Evolutionary conservation across 441 rosid genomes (phyloP), one percentile per base, ranked within the genome.

Genomic region (Cnidoscolus chayamansa): DNA sequence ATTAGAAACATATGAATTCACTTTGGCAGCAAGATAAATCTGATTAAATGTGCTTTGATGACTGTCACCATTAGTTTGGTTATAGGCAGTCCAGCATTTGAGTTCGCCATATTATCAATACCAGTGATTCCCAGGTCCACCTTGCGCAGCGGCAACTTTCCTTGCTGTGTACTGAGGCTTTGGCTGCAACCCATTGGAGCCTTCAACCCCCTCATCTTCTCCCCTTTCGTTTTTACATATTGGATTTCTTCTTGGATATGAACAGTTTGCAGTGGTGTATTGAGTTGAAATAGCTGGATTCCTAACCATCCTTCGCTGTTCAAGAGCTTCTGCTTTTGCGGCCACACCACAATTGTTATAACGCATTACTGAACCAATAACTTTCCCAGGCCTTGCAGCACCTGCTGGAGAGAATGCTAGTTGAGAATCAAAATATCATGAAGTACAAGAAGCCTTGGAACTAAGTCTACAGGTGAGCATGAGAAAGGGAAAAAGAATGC

Each of bases 91-190:
- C 49, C 30, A 50, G 49, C 19, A 10, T 54, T 32, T 71, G 48
- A 51, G 54, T 54, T 13, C 7, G 20, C 10, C 1, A 67, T 16
- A 45, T 60, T 63, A 56, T 81, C 80, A 89, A 78, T 89, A 92
- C 99, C 98, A 94, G 76, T 88, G 88, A 78, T 80, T 84, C 74
- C 86, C 87, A 7, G 90, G 49, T 31, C 88, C 92, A 70, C 89
- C 94, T 82, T 88, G 96, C 12, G 97, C 90, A 12, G 96, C 96
- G 67, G 96, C 85, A 61, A 90, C 89, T 86, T 94, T 90, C 81
- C 91, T 85, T 47, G 87, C 89, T 83, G 87, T 78, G 77, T 84
- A 90, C 81, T 88, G 97, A 47, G 91, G 90, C 76, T 92, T 94
- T 50, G 92, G 93, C 80, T 89, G 97, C 87, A 89, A 74, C 53